Conservation (phyloP, 2,329 filamentous ascomycete species). For the Mollisia scopiformis region DNA sequence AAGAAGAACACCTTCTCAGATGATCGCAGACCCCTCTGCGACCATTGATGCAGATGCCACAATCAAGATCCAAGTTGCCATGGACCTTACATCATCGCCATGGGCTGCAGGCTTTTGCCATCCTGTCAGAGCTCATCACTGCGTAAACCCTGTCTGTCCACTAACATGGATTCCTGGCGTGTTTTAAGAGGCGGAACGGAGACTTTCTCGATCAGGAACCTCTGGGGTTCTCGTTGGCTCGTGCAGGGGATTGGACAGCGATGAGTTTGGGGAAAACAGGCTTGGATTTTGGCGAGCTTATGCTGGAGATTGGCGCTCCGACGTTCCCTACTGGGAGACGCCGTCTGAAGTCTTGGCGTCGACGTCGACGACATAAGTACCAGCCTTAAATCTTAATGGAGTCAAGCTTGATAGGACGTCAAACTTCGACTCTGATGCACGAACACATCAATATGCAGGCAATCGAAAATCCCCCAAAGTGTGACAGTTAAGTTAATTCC, state of each 20-base stretch:
- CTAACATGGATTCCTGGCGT: not conserved
- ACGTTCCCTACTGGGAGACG: not conserved
- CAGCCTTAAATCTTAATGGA: too few species aligned
- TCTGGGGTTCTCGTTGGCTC: not conserved
- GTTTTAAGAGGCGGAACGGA: not conserved
- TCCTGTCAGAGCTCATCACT: too few species aligned
- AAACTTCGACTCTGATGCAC: not conserved
- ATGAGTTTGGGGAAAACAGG: constrained; percentile 2
- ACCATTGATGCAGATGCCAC: not conserved
- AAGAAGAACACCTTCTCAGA: not conserved
- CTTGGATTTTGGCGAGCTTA: constrained; percentile 1
- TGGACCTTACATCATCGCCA: constrained; percentile 11
- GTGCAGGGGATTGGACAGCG: not conserved
- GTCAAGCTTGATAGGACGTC: not conserved
- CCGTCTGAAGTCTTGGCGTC: not conserved
- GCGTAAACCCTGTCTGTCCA: not conserved
- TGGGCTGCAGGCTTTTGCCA: not conserved
- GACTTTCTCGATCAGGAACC: constrained; percentile 1
- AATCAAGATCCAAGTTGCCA: not conserved
- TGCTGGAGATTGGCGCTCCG: not conserved
- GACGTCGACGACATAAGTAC: not conserved
- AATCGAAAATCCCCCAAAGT: too few species aligned
- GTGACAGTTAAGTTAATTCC: too few species aligned
- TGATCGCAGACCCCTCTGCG: not conserved
- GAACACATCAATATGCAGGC: not conserved